Percentiles rank a stretch among this genome's conserved stretches.
Conservation (phyloP, 1,284 basidiomycete genomes). For the Ganoderma meredithae region DNA sequence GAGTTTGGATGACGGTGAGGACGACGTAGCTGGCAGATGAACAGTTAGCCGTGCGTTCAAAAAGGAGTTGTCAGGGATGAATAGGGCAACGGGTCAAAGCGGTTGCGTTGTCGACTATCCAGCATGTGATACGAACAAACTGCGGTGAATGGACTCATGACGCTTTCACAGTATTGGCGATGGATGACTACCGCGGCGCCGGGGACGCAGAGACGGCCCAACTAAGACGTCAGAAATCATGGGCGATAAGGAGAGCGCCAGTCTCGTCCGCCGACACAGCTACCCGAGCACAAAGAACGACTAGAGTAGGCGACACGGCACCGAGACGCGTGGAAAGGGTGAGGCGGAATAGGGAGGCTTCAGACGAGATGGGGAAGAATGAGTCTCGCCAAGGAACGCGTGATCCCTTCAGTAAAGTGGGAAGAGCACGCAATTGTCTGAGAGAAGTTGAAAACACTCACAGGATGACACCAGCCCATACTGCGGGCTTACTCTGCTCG, state of each 20-base stretch:
- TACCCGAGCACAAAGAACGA: not conserved
- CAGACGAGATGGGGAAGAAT: not conserved
- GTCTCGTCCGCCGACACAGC: conserved; percentile 55
- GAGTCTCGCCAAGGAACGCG: not conserved
- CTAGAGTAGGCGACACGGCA: not conserved
- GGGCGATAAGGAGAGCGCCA: conserved; percentile 62
- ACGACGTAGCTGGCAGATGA: conserved; percentile 66
- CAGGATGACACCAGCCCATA: conserved; percentile 81
- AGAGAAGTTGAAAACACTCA: conserved; percentile 46
- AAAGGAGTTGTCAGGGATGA: not conserved
- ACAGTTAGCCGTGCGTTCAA: conserved; percentile 5
- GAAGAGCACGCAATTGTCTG: not conserved
- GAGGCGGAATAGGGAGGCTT: not conserved
- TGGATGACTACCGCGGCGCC: not conserved
- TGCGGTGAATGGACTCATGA: not conserved
- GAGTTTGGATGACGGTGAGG: conserved; percentile 72
- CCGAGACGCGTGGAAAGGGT: not conserved
- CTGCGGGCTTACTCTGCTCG: conserved; percentile 81
- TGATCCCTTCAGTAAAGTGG: not conserved
- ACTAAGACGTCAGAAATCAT: not conserved
- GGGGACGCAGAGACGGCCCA: not conserved
- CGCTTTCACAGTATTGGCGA: not conserved
- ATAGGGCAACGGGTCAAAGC: not conserved
- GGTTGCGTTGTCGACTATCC: not conserved
- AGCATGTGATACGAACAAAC: not conserved